A percentile compares a stretch with the other conserved stretches of the same genome.
phyloP scores from a whole-genome alignment of 352 stramenopile species.

The Phytophthora sansomeana region DNA sequence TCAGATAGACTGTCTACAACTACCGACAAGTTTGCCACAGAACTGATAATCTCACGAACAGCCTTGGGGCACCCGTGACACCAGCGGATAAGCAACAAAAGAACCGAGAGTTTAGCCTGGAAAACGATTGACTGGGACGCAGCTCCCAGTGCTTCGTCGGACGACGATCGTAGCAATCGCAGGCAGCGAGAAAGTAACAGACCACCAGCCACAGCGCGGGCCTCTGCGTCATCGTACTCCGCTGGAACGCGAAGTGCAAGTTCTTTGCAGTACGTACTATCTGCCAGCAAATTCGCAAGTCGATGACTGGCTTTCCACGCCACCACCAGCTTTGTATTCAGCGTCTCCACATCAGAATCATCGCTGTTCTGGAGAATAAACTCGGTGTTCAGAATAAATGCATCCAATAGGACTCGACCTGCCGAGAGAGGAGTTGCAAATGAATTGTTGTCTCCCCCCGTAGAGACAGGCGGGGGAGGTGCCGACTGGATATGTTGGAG shows the following conservation, averaged over 20 bases:
- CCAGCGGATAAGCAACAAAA: constrained; percentile 69
- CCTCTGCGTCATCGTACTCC: constrained; percentile 51
- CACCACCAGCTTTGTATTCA: constrained; percentile 39
- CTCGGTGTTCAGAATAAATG: constrained; percentile 59
- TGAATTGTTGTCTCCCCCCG: constrained; percentile 7
- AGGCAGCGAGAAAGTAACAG: constrained; percentile 75
- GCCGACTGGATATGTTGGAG: constrained; percentile 71
- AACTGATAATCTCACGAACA: constrained; percentile 64
- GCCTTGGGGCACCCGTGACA: constrained; percentile 65
- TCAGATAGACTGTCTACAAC: constrained; percentile 49
- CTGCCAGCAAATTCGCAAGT: constrained; percentile 50
- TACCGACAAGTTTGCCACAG: constrained; percentile 64
- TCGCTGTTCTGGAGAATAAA: constrained; percentile 36
- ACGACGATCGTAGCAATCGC: constrained; percentile 37
- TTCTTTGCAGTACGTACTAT: constrained; percentile 74
- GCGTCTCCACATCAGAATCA: constrained; percentile 17
- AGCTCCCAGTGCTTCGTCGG: constrained; percentile 8
- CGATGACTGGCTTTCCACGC: constrained; percentile 80
- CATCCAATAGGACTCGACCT: constrained; percentile 61
- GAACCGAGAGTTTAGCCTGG: constrained; percentile 57
- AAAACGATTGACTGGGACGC: constrained; percentile 51
- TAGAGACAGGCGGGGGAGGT: constrained; percentile 39
- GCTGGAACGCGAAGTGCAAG: constrained; percentile 71
- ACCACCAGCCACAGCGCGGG: constrained; percentile 59
- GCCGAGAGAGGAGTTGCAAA: constrained; percentile 34